Evolutionary conservation across 257 asterid species (phyloP), one percentile per base, ranked within the genome.

Genomic region (Jasminum sambac): DNA sequence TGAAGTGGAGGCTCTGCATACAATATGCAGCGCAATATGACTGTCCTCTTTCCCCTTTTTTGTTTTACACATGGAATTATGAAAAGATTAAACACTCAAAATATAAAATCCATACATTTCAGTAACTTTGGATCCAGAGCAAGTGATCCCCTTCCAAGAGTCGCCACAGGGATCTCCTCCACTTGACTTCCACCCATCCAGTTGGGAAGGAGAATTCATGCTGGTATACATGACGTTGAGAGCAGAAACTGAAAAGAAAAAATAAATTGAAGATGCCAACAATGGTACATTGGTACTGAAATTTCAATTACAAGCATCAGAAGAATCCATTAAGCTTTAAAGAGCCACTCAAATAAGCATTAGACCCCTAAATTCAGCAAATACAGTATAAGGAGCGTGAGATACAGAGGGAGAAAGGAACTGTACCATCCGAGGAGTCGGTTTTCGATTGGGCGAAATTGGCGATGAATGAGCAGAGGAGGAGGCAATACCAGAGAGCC

Each of bases 101-200:
- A 41, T 46, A 55, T 8, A 23, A 40, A 25, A 39, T 52, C 5
- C 1, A 1, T 70, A 84, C 89, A 84, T 84, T 79, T 79, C 84
- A 41, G 81, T 81, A 38, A 84, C 78, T 69, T 72, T 78, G 8
- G 83, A 71, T 63, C 81, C 86, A 1, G 86, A 81, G 67, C 89
- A 84, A 36, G 63, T 68, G 41, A 84, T 69, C 66, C 89, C 89
- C 77, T 52, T 69, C 89, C 86, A 84, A 13, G 84, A 84, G n/a
- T 79, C 83, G 10, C 43, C 86, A 67, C 89, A 84, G 48, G 89
- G 86, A 71, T 81, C 86, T 30, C 89, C 89, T 21, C 89, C 89
- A 74, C 58, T 59, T 8, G 76, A 70, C 63, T 64, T 81, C 85
- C 83, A 81, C 34, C 74, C 77, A 57, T 69, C 76, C 79, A 84